Evolutionary conservation across 768 basidiomycete genomes (phyloP).

Genomic region (Phanerochaete carnosa): DNA sequence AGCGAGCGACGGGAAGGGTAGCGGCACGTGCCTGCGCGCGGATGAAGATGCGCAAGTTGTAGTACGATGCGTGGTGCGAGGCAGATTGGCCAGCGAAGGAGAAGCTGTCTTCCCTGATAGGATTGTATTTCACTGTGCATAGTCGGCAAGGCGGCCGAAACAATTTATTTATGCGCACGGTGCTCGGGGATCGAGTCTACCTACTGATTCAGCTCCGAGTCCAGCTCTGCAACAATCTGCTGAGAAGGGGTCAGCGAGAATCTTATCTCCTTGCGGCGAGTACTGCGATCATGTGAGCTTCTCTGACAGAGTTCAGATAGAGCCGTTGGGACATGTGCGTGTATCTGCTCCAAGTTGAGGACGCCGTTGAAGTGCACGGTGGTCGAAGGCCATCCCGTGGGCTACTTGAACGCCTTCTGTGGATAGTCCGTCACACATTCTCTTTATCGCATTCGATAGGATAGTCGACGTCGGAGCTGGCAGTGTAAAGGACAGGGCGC

Average conservation of each 20-base stretch:
- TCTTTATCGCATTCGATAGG: conserved; percentile 82
- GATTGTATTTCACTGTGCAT: conserved; percentile 38
- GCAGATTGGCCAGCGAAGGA: conserved; percentile 35
- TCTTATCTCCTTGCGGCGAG: conserved; percentile 42
- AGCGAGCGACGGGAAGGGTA: conserved; percentile 62
- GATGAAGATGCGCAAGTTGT: conserved; percentile 56
- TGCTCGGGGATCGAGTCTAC: neutral
- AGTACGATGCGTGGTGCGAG: conserved; percentile 38
- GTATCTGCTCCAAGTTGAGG: conserved; percentile 64
- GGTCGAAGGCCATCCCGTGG: conserved; percentile 55
- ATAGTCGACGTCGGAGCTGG: conserved; percentile 69
- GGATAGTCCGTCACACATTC: conserved; percentile 65
- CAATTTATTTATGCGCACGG: neutral
- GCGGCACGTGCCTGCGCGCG: conserved; percentile 41
- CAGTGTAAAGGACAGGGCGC: too few species aligned
- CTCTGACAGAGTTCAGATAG: too few species aligned
- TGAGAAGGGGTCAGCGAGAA: conserved; percentile 37
- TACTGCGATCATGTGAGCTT: conserved; percentile 28
- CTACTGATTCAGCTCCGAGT: conserved; percentile 54
- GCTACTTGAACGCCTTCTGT: conserved; percentile 62
- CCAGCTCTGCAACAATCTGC: conserved; percentile 55
- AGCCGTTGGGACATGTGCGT: conserved; percentile 59
- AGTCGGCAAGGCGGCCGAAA: neutral
- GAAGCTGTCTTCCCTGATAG: conserved; percentile 34
- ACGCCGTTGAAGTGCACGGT: conserved; percentile 60